Evolutionary conservation across 1,139 yeast genomes (phyloP).

Genomic region (Kurtzmaniella quercitrusa): DNA sequence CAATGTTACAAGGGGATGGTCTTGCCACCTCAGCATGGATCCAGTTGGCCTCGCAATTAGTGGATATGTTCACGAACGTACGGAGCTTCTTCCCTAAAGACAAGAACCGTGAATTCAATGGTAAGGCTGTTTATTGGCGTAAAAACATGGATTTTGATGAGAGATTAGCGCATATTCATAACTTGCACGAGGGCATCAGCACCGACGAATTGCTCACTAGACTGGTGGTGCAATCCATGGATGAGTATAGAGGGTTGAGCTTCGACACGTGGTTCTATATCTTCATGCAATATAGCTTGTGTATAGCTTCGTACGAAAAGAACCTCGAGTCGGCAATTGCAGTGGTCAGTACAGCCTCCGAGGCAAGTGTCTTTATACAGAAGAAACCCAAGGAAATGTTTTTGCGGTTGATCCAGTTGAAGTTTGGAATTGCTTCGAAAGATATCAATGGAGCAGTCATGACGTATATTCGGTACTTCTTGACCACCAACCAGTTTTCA

Average conservation of each 20-base stretch:
- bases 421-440: slow-evolving; percentile 57
- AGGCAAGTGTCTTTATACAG: slow-evolving; percentile 71
- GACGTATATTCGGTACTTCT: slow-evolving; percentile 55
- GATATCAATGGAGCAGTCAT: slow-evolving; percentile 44
- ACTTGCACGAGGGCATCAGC: slow-evolving; percentile 60
- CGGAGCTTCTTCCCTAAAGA: slow-evolving; percentile 76
- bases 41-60: slow-evolving; percentile 74
- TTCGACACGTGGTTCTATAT: slow-evolving; percentile 83
- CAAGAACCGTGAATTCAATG: slow-evolving; percentile 62
- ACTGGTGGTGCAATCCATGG: slow-evolving; percentile 39
- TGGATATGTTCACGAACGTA: slow-evolving; percentile 76
- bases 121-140: slow-evolving; percentile 59
- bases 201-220: slow-evolving; percentile 32
- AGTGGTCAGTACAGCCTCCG: slow-evolving; percentile 68
- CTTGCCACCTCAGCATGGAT: slow-evolving; percentile 78
- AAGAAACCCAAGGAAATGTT: slow-evolving; percentile 51
- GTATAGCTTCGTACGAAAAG: slow-evolving; percentile 58
- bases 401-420: slow-evolving; percentile 59
- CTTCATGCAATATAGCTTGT: slow-evolving; percentile 72
- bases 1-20: slow-evolving; percentile 48
- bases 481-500: slow-evolving; percentile 70
- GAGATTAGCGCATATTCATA: slow-evolving; percentile 61
- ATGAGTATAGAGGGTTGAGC: slow-evolving; percentile 67
- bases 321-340: slow-evolving; percentile 62
- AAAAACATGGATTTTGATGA: slow-evolving; percentile 66